Evolutionary conservation across 2,329 filamentous ascomycete genomes (phyloP), one percentile per base, ranked within the genome.

Genomic region (Verticillium klebahnii): DNA sequence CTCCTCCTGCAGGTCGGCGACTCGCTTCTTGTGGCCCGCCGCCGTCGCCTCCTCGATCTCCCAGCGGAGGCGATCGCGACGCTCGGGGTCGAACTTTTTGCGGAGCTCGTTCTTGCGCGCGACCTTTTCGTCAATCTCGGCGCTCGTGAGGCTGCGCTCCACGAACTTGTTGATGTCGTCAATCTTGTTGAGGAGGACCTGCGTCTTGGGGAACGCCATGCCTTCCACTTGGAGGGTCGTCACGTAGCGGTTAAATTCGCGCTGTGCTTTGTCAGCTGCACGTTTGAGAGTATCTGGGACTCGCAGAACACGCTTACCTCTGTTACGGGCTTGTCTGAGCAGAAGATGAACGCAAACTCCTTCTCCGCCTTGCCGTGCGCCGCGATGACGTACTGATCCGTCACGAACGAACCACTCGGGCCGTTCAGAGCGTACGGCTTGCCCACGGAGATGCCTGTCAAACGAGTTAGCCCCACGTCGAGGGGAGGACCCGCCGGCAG

Each of bases 281-380:
- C 29, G 29, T 29, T 6, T 6, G 29, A 29, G 29, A 29, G 5
- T 29, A 29, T 29, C 29, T 29, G 29, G 29, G 29, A 29, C 29
- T 40, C 12, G 17, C 14, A 40, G 14, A 40, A 3, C 9, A 8
- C 56, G 73, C 82, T 66, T 79, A 92, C 90, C 75, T 95, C 92
- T n/a, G 90, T 91, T 70, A 98, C 91, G 52, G 83, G 81, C 58
- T 88, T 87, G 73, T 97, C 93, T 0, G 95, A 98, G 72, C 94
- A 93, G 65, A 89, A 89, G 64, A 95, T 89, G 74, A 98, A 97
- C 5, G 93, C 93, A 77, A 93, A 97, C 39, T 93, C 88, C 72
- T 89, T 90, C 71, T 92, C 85, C 0, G 90, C 84, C 69, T 93
- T 93, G 56, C 95, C 95, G 72, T 96, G 90, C 8, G 92, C 88